Evolutionary conservation across 495 filamentous ascomycete genomes (phyloP).

Genomic region (Trichocladium uniseriatum): DNA sequence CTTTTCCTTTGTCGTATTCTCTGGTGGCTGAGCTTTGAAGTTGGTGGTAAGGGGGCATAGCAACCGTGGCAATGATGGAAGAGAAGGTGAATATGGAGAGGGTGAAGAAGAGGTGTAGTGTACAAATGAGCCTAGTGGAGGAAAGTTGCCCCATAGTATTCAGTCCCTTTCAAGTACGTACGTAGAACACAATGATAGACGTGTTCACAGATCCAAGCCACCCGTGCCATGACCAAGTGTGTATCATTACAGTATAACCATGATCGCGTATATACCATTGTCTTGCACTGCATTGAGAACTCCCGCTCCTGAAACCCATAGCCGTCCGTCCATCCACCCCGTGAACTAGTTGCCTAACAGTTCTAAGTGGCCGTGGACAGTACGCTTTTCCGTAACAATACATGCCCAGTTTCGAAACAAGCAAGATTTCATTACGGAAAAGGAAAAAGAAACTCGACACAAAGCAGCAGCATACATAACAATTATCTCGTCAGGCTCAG

Average conservation of each 20-base stretch:
- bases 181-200: no score
- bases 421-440: neutral
- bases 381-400: neutral
- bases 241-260: conserved; percentile 20
- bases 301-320: conserved; percentile 12
- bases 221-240: neutral
- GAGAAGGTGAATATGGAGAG: no score
- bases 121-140: no score
- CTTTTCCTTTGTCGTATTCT: conserved; percentile 7
- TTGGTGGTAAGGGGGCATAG: neutral
- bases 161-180: no score
- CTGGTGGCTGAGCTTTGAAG: neutral
- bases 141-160: no score
- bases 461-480: neutral
- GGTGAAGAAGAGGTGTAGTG: no score
- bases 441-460: neutral
- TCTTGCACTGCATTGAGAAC: conserved; percentile 10
- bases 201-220: neutral
- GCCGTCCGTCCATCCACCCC: no score
- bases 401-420: neutral
- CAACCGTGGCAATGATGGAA: no score
- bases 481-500: no score
- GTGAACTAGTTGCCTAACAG: no score
- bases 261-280: conserved; percentile 6
- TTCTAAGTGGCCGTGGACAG: no score